These are phyloP conservation scores for Pseudocercospora crystallina DNA, from an alignment of 2,329 filamentous ascomycete species.

Conservation along the genomic window DNA sequence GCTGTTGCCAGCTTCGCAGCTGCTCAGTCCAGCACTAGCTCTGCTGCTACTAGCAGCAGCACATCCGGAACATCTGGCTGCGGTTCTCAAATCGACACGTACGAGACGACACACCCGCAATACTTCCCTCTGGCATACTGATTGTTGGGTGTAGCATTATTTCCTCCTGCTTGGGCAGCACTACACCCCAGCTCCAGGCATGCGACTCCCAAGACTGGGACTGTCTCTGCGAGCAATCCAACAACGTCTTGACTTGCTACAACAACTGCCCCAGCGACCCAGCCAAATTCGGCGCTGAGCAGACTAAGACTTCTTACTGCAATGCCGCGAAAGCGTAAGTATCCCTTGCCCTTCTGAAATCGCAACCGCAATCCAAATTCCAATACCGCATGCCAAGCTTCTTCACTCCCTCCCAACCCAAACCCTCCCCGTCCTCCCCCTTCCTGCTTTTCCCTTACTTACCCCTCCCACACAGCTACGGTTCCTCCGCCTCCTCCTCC, in stretches of 20 bases:
- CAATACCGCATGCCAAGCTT: background rate
- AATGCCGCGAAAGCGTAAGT: conserved; percentile 35
- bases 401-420: background rate
- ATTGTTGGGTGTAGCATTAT: conserved; percentile 45
- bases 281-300: conserved; percentile 35
- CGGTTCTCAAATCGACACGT: conserved; percentile 40
- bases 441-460: background rate
- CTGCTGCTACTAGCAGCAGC: conserved; percentile 28
- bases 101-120: conserved; percentile 17
- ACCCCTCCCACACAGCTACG: conserved; percentile 7
- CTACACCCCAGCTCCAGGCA: conserved; percentile 42
- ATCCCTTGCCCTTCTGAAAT: background rate
- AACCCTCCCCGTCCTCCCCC: background rate
- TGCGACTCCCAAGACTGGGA: conserved; percentile 53
- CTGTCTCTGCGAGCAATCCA: conserved; percentile 60
- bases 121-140: background rate
- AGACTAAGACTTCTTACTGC: conserved; percentile 37
- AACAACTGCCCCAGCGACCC: conserved; percentile 60
- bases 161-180: conserved; percentile 47
- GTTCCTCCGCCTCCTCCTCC: conserved; percentile 45
- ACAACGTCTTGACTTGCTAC: conserved; percentile 51
- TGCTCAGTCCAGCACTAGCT: conserved; percentile 40
- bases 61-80: conserved; percentile 37
- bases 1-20: conserved; percentile 41
- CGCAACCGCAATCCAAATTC: conserved; percentile 26